Evolutionary conservation across 176 grass and related monocot species (phyloP), one percentile per base, ranked within the genome.

Genomic region (Phoenix roebelenii): DNA sequence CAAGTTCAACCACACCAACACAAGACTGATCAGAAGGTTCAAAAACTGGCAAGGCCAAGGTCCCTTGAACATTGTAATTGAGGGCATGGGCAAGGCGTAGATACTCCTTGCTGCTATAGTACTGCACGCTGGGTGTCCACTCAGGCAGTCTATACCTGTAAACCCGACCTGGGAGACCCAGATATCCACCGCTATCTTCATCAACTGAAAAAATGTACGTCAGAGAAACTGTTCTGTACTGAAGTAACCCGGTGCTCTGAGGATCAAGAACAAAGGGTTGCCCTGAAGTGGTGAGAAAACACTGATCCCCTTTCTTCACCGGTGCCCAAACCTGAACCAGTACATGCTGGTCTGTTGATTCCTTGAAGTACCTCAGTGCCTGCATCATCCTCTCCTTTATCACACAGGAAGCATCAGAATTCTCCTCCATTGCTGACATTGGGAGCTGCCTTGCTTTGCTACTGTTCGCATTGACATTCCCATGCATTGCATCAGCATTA

Each of bases 71-170:
- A 72, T 72, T 62, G 49, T 72, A 62, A 55, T 52, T 49, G 17
- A 72, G 58, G 24, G 70, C 70, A 72, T 72, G 51, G 58, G 52
- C n/a, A 54, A 72, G 70, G 25, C 70, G 70, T 7, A 28, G 58
- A 72, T 72, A 72, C 70, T 72, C 70, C 18, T 54, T 72, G 58
- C 70, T 62, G 50, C 59, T 72, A 35, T 72, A 72, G 19, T 72
- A 72, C 19, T 72, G 70, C n/a, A 72, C 70, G 48, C 63, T 72
- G 5, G 70, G 70, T 24, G 70, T 62, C 70, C 70, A 72, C 22
- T 72, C 70, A 1, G 70, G 70, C n/a, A 72, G 20, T 62, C 19
- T 72, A 32, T 72, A 51, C 26, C 25, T 62, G 51, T 55, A 72
- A 7, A 63, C 70, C 19, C 70, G 70, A 16, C 59, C 70, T 5